Evolutionary conservation across 2,329 filamentous ascomycete species (phyloP).

Genomic region (Verticillium klebahnii): DNA sequence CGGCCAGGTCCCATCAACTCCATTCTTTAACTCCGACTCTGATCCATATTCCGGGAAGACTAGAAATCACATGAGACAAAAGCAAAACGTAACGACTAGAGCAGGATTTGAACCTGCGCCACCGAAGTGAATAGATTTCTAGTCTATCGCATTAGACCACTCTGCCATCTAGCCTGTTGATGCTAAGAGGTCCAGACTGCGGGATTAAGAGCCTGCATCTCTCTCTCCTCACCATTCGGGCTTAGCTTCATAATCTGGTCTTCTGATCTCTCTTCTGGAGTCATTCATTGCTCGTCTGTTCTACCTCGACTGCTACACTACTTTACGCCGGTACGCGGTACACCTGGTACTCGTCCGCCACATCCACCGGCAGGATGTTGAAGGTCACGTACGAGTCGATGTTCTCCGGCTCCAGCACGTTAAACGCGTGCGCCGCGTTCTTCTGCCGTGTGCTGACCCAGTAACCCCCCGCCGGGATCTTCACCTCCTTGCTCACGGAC

Average conservation of each 20-base stretch:
- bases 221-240: background rate
- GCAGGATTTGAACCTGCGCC: background rate
- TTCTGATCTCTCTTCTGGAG: no score
- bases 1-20: no score
- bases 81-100: background rate
- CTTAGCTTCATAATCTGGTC: background rate
- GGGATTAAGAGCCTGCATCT: background rate
- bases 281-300: background rate
- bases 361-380: slow-evolving; percentile 22
- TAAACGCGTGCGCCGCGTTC: slow-evolving; percentile 22
- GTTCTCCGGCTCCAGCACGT: slow-evolving; percentile 25
- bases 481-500: slow-evolving; percentile 11
- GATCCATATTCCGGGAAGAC: background rate
- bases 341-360: slow-evolving; percentile 24
- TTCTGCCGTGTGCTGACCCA: slow-evolving; percentile 25
- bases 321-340: slow-evolving; percentile 15
- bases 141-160: background rate
- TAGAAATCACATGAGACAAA: background rate
- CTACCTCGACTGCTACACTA: background rate
- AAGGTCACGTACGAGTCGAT: slow-evolving; percentile 26
- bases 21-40: no score
- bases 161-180: background rate
- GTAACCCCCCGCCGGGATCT: slow-evolving; percentile 22
- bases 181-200: background rate
- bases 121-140: background rate